phyloP scores from a whole-genome alignment of 331 rosid species.

The Malus hybrid region DNA sequence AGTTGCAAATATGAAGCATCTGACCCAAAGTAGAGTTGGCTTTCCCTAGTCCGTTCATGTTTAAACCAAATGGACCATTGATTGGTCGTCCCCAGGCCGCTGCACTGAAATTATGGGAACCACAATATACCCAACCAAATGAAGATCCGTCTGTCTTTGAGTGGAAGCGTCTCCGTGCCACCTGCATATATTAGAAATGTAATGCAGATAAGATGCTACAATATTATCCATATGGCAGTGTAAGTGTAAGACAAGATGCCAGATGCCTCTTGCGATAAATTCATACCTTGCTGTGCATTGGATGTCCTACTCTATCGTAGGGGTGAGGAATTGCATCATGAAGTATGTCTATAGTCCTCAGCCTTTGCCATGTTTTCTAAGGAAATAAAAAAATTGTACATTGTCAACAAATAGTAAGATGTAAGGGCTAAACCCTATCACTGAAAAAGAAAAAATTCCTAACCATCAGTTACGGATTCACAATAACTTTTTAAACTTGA shows the following conservation, averaged over 20 bases:
- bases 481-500: too few species aligned
- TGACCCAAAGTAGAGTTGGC: constrained; percentile 23
- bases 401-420: background rate
- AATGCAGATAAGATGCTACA: background rate
- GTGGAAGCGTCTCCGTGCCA: constrained; percentile 55
- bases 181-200: constrained; percentile 28
- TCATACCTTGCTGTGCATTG: constrained; percentile 71
- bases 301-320: constrained; percentile 57
- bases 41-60: constrained; percentile 21
- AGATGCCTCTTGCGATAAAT: background rate
- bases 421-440: background rate
- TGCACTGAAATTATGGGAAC: constrained; percentile 84
- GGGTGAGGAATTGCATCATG: constrained; percentile 70
- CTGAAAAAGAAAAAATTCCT: too few species aligned
- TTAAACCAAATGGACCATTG: constrained; percentile 31
- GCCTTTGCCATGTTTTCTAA: constrained; percentile 74
- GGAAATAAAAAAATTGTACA: constrained; percentile 12
- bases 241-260: too few species aligned
- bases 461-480: too few species aligned
- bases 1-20: constrained; percentile 74
- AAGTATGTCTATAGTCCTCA: constrained; percentile 54
- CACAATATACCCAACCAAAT: constrained; percentile 75
- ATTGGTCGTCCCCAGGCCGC: constrained; percentile 84
- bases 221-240: too few species aligned
- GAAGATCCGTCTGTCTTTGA: constrained; percentile 38